phyloP scores from a whole-genome alignment of 78 protist genomes.

The Dictyostelium brefeldianum region DNA sequence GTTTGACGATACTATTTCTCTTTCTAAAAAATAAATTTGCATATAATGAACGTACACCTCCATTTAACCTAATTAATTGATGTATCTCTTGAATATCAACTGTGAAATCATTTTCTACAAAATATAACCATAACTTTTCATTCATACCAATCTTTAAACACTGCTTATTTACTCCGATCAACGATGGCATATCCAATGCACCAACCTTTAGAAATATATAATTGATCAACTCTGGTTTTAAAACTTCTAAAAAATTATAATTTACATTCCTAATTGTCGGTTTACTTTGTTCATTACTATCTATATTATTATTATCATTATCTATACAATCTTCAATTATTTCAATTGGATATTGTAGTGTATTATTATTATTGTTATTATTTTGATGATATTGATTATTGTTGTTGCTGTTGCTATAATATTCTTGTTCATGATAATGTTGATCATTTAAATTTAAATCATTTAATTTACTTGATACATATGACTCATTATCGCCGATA shows the following conservation, averaged over 20 bases:
- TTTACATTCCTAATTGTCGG: not conserved
- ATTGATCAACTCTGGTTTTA: conserved; percentile 37
- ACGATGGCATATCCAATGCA: conserved; percentile 18
- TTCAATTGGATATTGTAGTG: not conserved
- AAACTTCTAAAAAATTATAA: conserved; percentile 35
- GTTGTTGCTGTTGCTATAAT: not conserved
- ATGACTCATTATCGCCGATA: not conserved
- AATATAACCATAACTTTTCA: conserved; percentile 55
- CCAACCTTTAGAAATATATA: conserved; percentile 69
- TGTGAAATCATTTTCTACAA: conserved; percentile 52
- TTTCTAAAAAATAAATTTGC: conserved; percentile 59
- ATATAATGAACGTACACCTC: conserved; percentile 58
- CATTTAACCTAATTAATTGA: conserved; percentile 21
- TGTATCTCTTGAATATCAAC: conserved; percentile 14
- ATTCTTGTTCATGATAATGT: not conserved
- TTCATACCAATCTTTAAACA: conserved; percentile 67
- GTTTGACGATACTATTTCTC: conserved; percentile 7
- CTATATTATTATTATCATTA: not conserved
- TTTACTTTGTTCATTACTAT: not conserved
- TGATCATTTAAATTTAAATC: not conserved
- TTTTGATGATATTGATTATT: not conserved
- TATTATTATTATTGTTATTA: not conserved
- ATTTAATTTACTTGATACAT: not conserved
- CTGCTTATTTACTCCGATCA: conserved; percentile 20
- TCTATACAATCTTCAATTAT: not conserved